Conservation (phyloP, 1,284 basidiomycete species). For the Tetrapyrgos nigripes region DNA sequence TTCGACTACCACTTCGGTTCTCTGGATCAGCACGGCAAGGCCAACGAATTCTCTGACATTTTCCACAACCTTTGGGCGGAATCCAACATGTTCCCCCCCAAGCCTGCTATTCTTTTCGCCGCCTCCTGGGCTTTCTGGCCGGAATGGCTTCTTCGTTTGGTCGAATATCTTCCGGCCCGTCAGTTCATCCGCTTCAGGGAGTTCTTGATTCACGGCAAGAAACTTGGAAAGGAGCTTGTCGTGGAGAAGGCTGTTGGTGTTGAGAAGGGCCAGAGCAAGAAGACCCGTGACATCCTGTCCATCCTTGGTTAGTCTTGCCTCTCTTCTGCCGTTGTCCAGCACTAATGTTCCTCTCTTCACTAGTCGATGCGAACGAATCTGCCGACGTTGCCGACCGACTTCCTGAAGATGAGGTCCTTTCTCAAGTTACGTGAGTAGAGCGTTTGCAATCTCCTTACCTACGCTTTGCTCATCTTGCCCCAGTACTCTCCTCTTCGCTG, state of each 20-base stretch:
- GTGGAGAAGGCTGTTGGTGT: neutral
- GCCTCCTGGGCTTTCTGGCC: slow-evolving; percentile 7
- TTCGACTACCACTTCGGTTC: slow-evolving; percentile 11
- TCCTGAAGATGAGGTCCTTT: slow-evolving; percentile 16
- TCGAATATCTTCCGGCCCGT: slow-evolving; percentile 8
- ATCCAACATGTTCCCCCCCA: slow-evolving; percentile 8
- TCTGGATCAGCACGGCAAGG: neutral
- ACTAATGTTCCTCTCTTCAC: neutral
- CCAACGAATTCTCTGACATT: slow-evolving; percentile 4
- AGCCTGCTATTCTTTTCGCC: slow-evolving; percentile 4
- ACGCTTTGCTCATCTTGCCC: neutral
- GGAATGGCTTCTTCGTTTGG: slow-evolving; percentile 3
- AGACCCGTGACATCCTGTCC: slow-evolving; percentile 10
- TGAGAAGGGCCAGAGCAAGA: slow-evolving; percentile 1
- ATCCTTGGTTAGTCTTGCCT: slow-evolving; percentile 1
- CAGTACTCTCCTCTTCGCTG: slow-evolving; percentile 19
- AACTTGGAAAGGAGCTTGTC: slow-evolving; percentile 5
- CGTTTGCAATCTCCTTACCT: neutral
- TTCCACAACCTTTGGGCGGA: slow-evolving; percentile 12
- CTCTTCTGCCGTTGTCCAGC: neutral
- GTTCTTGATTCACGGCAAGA: slow-evolving; percentile 4
- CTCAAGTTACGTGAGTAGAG: slow-evolving; percentile 15
- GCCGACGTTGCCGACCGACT: slow-evolving; percentile 7
- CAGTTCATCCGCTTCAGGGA: slow-evolving; percentile 6
- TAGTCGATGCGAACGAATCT: slow-evolving; percentile 10